These are phyloP conservation scores for Saccharomycopsis synnaedendra DNA, from an alignment of 805 yeast species.

Conservation along the genomic window DNA sequence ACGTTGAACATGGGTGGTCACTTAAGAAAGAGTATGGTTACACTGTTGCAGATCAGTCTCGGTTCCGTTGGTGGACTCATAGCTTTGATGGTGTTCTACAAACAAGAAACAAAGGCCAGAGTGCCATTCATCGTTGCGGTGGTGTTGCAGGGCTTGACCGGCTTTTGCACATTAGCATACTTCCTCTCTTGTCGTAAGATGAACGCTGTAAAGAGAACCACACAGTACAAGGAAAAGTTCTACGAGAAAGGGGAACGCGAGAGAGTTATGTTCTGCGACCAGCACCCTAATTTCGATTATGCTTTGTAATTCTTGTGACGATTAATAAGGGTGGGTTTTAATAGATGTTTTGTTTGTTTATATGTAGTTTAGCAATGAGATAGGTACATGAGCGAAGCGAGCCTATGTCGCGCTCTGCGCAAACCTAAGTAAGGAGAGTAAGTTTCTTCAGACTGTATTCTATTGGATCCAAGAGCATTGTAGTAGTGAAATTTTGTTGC, in stretches of 20 bases:
- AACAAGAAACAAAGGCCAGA: conserved; percentile 2
- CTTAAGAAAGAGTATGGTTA: conserved; percentile 42
- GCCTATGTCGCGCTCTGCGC: no score
- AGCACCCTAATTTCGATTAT: conserved; percentile 13
- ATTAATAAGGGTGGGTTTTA: no score
- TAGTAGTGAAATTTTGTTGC: no score
- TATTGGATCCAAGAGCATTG: no score
- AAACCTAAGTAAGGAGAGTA: no score
- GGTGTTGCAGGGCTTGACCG: not conserved
- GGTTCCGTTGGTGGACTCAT: conserved; percentile 47
- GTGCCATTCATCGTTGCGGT: conserved; percentile 6
- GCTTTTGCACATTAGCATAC: not conserved
- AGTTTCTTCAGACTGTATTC: no score
- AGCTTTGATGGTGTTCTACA: conserved; percentile 6
- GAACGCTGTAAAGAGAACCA: conserved; percentile 7
- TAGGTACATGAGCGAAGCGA: no score
- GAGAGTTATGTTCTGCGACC: conserved; percentile 4
- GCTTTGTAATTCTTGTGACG: not conserved
- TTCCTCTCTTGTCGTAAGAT: not conserved
- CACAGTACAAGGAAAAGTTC: conserved; percentile 6
- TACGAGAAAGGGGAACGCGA: not conserved
- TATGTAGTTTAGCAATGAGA: no score
- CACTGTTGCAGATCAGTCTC: conserved; percentile 55
- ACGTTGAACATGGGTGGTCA: conserved; percentile 31
- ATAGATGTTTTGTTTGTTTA: no score